These are phyloP conservation scores for Paecilomyces dactylethromorphus DNA, from an alignment of 2,329 filamentous ascomycete genomes.

Conservation along the genomic window DNA sequence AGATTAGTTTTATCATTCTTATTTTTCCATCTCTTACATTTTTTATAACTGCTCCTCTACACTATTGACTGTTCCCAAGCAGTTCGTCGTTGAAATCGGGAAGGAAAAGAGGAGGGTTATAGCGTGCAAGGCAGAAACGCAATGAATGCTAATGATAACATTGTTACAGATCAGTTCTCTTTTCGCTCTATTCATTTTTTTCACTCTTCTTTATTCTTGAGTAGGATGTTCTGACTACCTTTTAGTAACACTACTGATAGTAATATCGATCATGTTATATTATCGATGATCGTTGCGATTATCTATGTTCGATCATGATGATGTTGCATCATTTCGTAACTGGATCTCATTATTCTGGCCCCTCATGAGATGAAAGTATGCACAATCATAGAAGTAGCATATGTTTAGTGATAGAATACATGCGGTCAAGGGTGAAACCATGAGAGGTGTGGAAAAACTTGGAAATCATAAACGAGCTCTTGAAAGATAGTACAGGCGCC, in stretches of 20 bases:
- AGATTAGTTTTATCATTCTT: too few relatives aligned
- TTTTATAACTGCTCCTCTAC: too few relatives aligned
- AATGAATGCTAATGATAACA: too few relatives aligned
- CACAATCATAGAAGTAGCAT: not conserved
- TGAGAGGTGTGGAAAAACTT: not conserved
- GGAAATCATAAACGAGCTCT: not conserved
- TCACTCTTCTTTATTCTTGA: not conserved
- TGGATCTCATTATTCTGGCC: not conserved
- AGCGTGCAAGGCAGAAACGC: too few relatives aligned
- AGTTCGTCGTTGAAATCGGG: too few relatives aligned
- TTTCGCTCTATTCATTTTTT: not conserved
- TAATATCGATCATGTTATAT: not conserved
- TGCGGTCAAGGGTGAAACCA: not conserved
- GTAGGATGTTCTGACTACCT: not conserved
- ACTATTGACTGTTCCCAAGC: too few relatives aligned
- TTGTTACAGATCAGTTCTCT: too few relatives aligned
- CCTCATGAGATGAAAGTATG: not conserved
- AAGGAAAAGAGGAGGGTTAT: too few relatives aligned
- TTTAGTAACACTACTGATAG: not conserved
- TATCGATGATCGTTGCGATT: not conserved
- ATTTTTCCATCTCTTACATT: too few relatives aligned
- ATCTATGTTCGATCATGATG: too few relatives aligned
- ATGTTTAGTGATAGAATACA: not conserved
- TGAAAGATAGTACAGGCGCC: not conserved
- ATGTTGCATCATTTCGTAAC: not conserved